Conservation (phyloP, 2,329 filamentous ascomycete species). For the Colletotrichum siamense region DNA sequence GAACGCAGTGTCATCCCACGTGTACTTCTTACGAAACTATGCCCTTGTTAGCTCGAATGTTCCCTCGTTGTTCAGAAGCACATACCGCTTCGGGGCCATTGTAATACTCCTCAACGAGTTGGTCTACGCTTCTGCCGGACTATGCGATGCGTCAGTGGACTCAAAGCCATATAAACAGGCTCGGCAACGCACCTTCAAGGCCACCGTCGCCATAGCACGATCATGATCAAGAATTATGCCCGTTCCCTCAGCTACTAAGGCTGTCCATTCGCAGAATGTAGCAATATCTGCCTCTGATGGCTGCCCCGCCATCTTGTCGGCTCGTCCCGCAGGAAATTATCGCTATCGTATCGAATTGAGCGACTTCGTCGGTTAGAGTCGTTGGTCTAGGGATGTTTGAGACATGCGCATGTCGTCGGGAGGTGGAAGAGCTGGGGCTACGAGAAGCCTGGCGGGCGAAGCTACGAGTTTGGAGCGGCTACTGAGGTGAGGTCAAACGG, state of each 20-base stretch:
- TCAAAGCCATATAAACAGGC: neutral
- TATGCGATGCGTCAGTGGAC: constrained; percentile 27
- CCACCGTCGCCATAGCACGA: constrained; percentile 42
- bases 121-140: constrained; percentile 51
- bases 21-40: constrained; percentile 54
- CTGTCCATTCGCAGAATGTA: constrained; percentile 46
- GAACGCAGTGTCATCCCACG: constrained; percentile 63
- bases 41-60: neutral
- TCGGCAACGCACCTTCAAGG: constrained; percentile 43
- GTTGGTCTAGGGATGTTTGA: neutral
- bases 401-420: neutral
- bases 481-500: neutral
- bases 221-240: constrained; percentile 40
- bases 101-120: constrained; percentile 58
- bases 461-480: neutral
- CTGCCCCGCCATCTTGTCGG: constrained; percentile 32
- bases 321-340: neutral
- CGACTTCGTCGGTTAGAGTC: neutral
- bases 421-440: neutral
- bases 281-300: constrained; percentile 41
- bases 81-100: constrained; percentile 43
- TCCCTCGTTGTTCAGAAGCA: neutral
- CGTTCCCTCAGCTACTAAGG: constrained; percentile 5
- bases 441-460: neutral
- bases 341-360: neutral